Evolutionary conservation across 257 asterid genomes (phyloP).

Genomic region (Leptodermis oblonga): DNA sequence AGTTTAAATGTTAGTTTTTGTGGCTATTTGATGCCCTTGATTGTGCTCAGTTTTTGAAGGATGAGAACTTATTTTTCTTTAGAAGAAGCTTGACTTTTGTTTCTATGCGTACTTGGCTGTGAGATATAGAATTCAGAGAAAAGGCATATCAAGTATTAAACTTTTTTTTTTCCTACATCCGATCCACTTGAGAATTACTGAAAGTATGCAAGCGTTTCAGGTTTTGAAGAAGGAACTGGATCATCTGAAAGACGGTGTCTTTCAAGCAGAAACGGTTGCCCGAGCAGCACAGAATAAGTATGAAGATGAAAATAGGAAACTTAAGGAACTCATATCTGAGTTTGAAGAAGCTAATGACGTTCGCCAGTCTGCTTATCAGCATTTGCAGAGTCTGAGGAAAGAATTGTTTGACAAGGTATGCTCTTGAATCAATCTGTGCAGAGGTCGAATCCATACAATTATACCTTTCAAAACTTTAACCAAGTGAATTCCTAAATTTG

Average conservation of each 20-base stretch:
- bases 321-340: constrained; percentile 64
- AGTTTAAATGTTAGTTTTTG: not conserved
- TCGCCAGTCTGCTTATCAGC: constrained; percentile 76
- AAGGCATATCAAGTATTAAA: not conserved
- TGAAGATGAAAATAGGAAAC: constrained; percentile 55
- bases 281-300: constrained; percentile 52
- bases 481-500: not conserved
- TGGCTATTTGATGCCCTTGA: not conserved
- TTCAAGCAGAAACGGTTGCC: constrained; percentile 60
- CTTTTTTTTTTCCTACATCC: not conserved
- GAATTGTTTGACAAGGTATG: constrained; percentile 67
- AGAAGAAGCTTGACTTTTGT: not conserved
- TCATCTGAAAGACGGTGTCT: constrained; percentile 48
- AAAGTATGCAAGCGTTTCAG: constrained; percentile 31
- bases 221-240: constrained; percentile 74
- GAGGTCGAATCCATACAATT: too few relatives aligned
- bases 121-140: not conserved
- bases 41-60: not conserved
- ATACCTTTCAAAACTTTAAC: not conserved
- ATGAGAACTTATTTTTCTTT: not conserved
- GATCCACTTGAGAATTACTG: not conserved
- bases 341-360: constrained; percentile 73
- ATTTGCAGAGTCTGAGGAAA: constrained; percentile 57
- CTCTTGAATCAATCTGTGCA: not conserved
- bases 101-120: not conserved